Base-by-base conservation (phyloP, 148 eudicot species). In the Fagopyrum homotropicum region DNA sequence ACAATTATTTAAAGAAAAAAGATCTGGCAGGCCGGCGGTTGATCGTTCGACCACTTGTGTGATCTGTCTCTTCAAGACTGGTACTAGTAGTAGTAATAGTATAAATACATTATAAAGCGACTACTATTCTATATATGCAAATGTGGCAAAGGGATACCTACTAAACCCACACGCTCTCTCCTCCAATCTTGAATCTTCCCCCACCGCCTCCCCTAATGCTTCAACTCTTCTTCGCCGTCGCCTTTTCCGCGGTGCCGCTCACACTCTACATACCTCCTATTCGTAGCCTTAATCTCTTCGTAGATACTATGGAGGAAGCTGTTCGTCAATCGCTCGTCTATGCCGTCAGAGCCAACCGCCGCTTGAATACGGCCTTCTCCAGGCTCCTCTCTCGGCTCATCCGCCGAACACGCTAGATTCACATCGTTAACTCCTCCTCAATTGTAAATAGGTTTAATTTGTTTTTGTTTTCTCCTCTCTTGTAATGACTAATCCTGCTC, bases 211-310 rank as follows among this genome's bases (percentile, higher is more conserved):
- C 26, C n/a, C 68, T 12, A 16, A 69, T 45, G 48, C 45, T n/a
- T n/a, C 73, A 75, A 72, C 50, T 87, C 80, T 87, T 93, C 77
- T 81, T 93, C 19, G 91, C 94, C 7, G 90, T 87, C 72, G 98
- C 94, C 2, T 89, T 91, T 73, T 86, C 97, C 3, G 89, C 91
- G 1, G 93, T 81, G 44, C 91, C 93, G 3, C 73, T 91, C 76
- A 91, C 85, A 5, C 84, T 93, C 0, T 91, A 86, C 76, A 73
- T 90, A 4, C 96, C 98, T 1, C 96, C 98, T 0, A 9, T 90
- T 6, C 81, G 96, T 47, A 89, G 85, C 83, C 59, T 93, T 5
- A 90, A 73, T 73, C 79, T 84, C 6, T 90, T 93, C 43, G 85
- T 93, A 7, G 89, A 88, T 78, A 79, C 91, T 0, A 81, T 89